Base-by-base conservation (phyloP, 2,329 filamentous ascomycete species). In the Phoma sp. region DNA sequence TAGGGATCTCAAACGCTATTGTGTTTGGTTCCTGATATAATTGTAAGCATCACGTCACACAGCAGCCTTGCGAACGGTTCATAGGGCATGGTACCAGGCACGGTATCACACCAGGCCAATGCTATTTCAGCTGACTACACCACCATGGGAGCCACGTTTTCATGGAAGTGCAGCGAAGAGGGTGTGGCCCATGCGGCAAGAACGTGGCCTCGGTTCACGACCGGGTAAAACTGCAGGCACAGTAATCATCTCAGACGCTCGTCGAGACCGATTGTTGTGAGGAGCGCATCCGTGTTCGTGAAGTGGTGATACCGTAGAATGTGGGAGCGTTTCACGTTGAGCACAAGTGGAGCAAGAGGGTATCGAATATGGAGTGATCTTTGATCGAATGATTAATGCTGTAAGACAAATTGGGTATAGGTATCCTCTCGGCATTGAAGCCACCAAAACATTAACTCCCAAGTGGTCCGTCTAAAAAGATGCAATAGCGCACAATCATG, bases 341-440 rank as follows among this genome's bases (percentile, higher is more conserved):
- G 48, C 44, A 49, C 9, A 17, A 41, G 31, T 41, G 24, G 13
- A 35, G 37, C 46, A 48, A 40, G 29, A 24, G 37, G 5, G 17
- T 22, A 12, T 45, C 27, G 37, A 48, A 33, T 51, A 27, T 51
- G 46, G 37, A 38, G 38, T 50, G 46, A 58, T 55, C 36, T 51
- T 51, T 45, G 51, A 58, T 55, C 46, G 17, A 47, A 29, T 40
- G 13, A 51, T 55, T 58, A 51, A 31, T 55, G 41, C 55, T 55
- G 41, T 54, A 55, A 50, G 51, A 53, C 46, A 55, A 50, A 48
- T 43, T 58, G 55, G 55, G 55, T 58, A 58, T 58, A 58, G 49
- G 45, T 65, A 62, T 64, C 60, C 57, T 63, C 64, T 61, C 40
- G 63, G 62, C 60, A 51, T 32, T 55, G 56, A 57, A 63, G 60